A percentile compares a stretch with the other conserved stretches of the same genome.
Evolutionary conservation across 2,329 filamentous ascomycete species (phyloP).

Genomic region (Sporothrix protearum): DNA sequence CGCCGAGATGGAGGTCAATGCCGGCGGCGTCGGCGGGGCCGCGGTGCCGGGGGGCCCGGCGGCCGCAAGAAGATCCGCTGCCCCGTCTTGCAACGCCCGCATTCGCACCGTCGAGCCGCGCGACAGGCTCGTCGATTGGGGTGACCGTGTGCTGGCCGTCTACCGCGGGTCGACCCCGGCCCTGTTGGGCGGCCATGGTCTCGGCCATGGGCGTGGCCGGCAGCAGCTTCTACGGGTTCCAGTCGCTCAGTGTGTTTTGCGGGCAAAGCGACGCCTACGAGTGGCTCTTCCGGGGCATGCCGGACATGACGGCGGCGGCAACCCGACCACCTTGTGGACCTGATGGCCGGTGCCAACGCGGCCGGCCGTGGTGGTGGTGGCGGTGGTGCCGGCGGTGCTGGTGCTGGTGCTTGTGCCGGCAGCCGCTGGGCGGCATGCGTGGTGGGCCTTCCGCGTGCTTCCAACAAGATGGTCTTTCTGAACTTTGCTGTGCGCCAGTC

Average conservation of each 20-base stretch:
- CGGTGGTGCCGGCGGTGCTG: too few species aligned
- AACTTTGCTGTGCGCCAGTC: conserved; percentile 46
- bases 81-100: conserved; percentile 84
- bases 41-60: too few species aligned
- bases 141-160: conserved; percentile 55
- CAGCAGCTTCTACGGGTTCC: conserved; percentile 52
- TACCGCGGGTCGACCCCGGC: conserved; percentile 57
- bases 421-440: neutral
- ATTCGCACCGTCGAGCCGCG: conserved; percentile 73
- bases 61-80: conserved; percentile 71
- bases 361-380: neutral
- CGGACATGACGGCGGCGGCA: neutral
- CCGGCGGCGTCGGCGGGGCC: too few species aligned
- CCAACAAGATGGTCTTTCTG: conserved; percentile 30
- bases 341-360: neutral
- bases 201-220: conserved; percentile 50
- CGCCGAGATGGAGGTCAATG: conserved; percentile 70
- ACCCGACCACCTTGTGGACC: neutral
- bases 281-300: conserved; percentile 37
- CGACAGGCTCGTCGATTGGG: conserved; percentile 66
- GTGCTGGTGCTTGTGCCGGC: too few species aligned
- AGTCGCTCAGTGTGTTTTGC: conserved; percentile 51
- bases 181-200: conserved; percentile 60
- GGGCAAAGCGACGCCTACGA: conserved; percentile 44
- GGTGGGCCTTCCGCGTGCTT: neutral